A percentile compares a stretch with the other conserved stretches of the same genome.
These are phyloP conservation scores for Gossypium arboreum DNA, from an alignment of 345 rosid species.

Conservation along the genomic window DNA sequence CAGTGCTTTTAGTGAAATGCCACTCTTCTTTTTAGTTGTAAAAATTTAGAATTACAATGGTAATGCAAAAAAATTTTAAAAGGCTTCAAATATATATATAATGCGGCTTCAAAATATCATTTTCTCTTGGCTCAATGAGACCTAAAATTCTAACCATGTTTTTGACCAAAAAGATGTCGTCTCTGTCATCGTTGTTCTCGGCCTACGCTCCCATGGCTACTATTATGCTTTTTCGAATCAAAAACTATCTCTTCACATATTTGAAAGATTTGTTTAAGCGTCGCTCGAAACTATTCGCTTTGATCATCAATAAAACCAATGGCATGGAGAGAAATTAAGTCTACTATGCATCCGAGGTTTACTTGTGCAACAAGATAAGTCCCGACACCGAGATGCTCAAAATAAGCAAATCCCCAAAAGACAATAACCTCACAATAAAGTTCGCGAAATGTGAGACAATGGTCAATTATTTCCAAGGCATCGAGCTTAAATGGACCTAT, in stretches of 20 bases:
- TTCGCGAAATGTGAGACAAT: slow-evolving; percentile 47
- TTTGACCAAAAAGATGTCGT: slow-evolving; percentile 39
- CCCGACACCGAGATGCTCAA: slow-evolving; percentile 40
- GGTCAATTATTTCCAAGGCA: slow-evolving; percentile 36
- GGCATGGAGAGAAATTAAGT: slow-evolving; percentile 44
- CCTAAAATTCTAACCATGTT: slow-evolving; percentile 24
- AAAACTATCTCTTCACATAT: slow-evolving; percentile 27
- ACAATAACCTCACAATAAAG: slow-evolving; percentile 40
- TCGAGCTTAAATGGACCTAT: slow-evolving; percentile 47
- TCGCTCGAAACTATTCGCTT: slow-evolving; percentile 32
- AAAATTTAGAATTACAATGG: background rate
- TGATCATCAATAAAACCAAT: slow-evolving; percentile 41
- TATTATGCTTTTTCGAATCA: slow-evolving; percentile 43
- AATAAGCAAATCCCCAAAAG: slow-evolving; percentile 41
- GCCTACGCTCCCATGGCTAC: slow-evolving; percentile 63
- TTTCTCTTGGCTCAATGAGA: too few species aligned
- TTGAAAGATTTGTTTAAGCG: slow-evolving; percentile 33
- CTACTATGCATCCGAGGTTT: slow-evolving; percentile 45
- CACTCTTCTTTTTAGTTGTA: background rate
- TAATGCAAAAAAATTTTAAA: too few species aligned
- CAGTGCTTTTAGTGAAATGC: background rate
- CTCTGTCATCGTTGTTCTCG: slow-evolving; percentile 47
- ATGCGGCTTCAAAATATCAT: too few species aligned
- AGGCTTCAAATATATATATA: too few species aligned
- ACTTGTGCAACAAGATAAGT: slow-evolving; percentile 48